phyloP scores from a whole-genome alignment of 1,139 yeast genomes.

The Cylindricascospora bacillispora region DNA sequence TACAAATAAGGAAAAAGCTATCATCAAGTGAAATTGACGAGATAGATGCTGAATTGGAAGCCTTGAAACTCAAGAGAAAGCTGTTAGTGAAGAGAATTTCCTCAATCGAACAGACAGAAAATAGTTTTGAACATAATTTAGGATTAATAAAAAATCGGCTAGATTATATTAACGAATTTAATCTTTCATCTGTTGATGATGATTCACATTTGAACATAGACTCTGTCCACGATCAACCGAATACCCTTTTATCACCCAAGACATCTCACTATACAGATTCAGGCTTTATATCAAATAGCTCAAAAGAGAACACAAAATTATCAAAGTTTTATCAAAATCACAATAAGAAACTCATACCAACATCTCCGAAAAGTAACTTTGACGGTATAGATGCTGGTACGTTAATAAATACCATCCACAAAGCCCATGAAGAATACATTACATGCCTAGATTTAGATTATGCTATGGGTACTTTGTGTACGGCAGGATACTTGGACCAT shows the following conservation, averaged over 20 bases:
- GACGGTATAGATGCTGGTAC: slow-evolving; percentile 51
- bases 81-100: slow-evolving; percentile 46
- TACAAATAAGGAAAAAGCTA: slow-evolving; percentile 50
- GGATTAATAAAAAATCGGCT: slow-evolving; percentile 32
- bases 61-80: slow-evolving; percentile 37
- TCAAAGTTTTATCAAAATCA: slow-evolving; percentile 15
- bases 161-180: slow-evolving; percentile 25
- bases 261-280: no score
- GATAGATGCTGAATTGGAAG: slow-evolving; percentile 43
- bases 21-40: slow-evolving; percentile 52
- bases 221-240: no score
- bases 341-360: slow-evolving; percentile 41
- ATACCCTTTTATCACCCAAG: no score
- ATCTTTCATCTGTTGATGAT: no score
- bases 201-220: no score
- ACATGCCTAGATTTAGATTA: slow-evolving; percentile 51
- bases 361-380: slow-evolving; percentile 31
- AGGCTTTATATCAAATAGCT: no score
- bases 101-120: slow-evolving; percentile 45
- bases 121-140: slow-evolving; percentile 36
- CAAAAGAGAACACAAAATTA: no score
- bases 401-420: slow-evolving; percentile 34
- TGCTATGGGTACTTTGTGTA: slow-evolving; percentile 61
- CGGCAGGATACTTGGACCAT: slow-evolving; percentile 63
- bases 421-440: slow-evolving; percentile 40